Evolutionary conservation across 2,329 filamentous ascomycete genomes (phyloP).

Genomic region (Arthrobotrys iridis): DNA sequence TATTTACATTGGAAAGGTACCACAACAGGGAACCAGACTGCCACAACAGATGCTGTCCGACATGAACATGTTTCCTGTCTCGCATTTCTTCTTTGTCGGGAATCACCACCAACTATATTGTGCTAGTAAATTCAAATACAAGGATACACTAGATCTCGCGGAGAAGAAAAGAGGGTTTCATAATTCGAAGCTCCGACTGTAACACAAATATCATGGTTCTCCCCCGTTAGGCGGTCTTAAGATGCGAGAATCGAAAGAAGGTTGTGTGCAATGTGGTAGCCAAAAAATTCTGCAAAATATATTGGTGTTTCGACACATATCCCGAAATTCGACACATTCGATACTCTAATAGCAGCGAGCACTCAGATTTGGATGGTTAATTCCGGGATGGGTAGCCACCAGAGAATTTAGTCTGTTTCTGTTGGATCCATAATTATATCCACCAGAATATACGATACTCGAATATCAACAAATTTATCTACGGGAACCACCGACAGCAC

Average conservation of each 20-base stretch:
- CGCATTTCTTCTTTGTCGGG: too few species aligned
- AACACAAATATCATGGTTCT: conserved; percentile 31
- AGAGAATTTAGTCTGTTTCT: neutral
- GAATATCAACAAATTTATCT: conserved; percentile 12
- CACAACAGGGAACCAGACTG: too few species aligned
- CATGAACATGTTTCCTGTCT: conserved; percentile 2
- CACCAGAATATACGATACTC: neutral
- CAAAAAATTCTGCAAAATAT: conserved; percentile 11
- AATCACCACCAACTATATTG: conserved; percentile 31
- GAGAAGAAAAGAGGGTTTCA: conserved; percentile 22
- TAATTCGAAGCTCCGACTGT: conserved; percentile 43
- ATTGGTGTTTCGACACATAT: neutral
- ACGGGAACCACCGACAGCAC: neutral
- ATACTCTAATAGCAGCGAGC: conserved; percentile 15
- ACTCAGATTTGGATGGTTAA: neutral
- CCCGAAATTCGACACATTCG: neutral
- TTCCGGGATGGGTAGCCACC: neutral
- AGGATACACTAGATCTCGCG: neutral
- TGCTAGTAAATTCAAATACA: too few species aligned
- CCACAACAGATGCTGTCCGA: conserved; percentile 20
- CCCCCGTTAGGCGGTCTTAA: neutral
- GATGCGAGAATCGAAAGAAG: conserved; percentile 38
- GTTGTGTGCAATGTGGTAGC: conserved; percentile 35
- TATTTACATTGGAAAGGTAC: neutral
- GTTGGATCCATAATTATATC: neutral